Evolutionary conservation across 208 protist genomes (phyloP).

Genomic region (Leishmania aethiopica): DNA sequence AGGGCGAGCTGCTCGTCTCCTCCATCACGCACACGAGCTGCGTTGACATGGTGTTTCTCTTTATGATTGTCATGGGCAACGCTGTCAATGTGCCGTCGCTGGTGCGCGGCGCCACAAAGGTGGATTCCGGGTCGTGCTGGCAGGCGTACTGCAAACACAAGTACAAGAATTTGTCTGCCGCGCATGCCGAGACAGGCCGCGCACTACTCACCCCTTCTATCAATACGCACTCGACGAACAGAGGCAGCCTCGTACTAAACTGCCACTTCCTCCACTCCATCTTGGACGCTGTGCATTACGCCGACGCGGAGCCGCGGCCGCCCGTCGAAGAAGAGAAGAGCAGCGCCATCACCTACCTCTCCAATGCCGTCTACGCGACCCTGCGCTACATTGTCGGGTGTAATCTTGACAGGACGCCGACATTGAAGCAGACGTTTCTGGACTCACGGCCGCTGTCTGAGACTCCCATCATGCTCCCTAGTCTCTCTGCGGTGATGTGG

Average conservation of each 20-base stretch:
- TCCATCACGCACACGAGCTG: slow-evolving; percentile 64
- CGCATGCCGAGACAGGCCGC: slow-evolving; percentile 51
- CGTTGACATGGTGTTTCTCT: slow-evolving; percentile 89
- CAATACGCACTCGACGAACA: slow-evolving; percentile 15
- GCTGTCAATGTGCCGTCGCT: slow-evolving; percentile 75
- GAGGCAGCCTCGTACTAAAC: slow-evolving; percentile 55
- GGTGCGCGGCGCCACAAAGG: slow-evolving; percentile 78
- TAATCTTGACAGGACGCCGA: slow-evolving; percentile 47
- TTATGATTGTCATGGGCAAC: slow-evolving; percentile 89
- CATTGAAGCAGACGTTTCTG: slow-evolving; percentile 60
- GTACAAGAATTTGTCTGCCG: slow-evolving; percentile 44
- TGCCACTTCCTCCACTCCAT: slow-evolving; percentile 67
- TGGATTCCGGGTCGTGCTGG: slow-evolving; percentile 88
- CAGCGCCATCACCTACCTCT: slow-evolving; percentile 60
- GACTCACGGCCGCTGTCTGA: slow-evolving; percentile 64
- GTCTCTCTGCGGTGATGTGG: slow-evolving; percentile 73
- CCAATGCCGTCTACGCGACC: slow-evolving; percentile 63
- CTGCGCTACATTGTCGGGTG: slow-evolving; percentile 83
- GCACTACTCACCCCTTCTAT: slow-evolving; percentile 22
- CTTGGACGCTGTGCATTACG: slow-evolving; percentile 77
- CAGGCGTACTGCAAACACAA: slow-evolving; percentile 83
- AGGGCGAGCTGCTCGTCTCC: slow-evolving; percentile 30
- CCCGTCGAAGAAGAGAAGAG: slow-evolving; percentile 72
- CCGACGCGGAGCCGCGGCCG: slow-evolving; percentile 70
- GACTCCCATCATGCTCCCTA: slow-evolving; percentile 44